Conservation (phyloP, 306 rosid genomes). For the Bauhinia variegata region DNA sequence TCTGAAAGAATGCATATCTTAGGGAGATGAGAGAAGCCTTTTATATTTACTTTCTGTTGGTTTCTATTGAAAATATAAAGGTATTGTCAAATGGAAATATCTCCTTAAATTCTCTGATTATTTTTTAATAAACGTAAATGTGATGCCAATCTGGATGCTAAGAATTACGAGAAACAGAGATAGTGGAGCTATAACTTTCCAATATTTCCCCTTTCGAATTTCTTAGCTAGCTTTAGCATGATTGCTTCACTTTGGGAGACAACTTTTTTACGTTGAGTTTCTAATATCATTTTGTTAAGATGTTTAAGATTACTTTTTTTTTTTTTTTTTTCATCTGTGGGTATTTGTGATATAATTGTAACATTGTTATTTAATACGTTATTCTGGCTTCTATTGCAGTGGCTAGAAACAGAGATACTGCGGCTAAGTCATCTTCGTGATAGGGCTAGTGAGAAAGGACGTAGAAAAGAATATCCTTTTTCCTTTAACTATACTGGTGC, state of each 20-base stretch:
- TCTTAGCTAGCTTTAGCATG: neutral
- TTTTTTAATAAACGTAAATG: too few species aligned
- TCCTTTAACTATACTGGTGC: constrained; percentile 17
- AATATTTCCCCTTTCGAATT: too few species aligned
- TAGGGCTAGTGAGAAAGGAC: constrained; percentile 98
- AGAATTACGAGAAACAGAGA: too few species aligned
- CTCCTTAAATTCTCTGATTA: too few species aligned
- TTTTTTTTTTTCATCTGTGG: constrained; percentile 2
- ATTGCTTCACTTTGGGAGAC: neutral
- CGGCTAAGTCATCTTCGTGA: constrained; percentile 97
- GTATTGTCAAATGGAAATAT: too few species aligned
- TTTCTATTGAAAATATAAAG: too few species aligned
- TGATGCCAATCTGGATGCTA: too few species aligned
- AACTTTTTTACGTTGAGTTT: too few species aligned
- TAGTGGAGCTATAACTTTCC: too few species aligned
- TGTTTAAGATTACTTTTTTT: neutral
- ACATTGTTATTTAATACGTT: constrained; percentile 28
- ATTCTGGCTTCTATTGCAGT: constrained; percentile 56
- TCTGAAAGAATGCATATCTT: too few species aligned
- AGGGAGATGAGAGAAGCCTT: too few species aligned
- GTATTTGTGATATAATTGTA: constrained; percentile 10
- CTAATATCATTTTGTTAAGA: constrained; percentile 1
- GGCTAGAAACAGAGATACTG: constrained; percentile 87
- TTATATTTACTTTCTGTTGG: too few species aligned
- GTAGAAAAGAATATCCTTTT: constrained; percentile 96